phyloP scores from a whole-genome alignment of 1,139 yeast species.

The Magnusiomyces paraingens region DNA sequence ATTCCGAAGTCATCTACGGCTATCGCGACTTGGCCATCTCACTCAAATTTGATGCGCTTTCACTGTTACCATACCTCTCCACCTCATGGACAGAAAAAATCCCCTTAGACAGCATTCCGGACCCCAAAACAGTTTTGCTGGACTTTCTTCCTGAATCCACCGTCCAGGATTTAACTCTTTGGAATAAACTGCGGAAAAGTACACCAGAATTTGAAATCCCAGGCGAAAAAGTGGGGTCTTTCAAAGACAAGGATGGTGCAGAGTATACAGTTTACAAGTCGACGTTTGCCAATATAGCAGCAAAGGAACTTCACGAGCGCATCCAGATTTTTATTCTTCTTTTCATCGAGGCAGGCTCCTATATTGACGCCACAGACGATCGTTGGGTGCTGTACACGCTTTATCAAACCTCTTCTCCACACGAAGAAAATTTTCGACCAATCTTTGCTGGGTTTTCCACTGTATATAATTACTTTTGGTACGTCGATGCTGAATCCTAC shows the following conservation, averaged over 20 bases:
- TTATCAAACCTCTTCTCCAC: constrained; percentile 21
- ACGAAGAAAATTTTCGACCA: constrained; percentile 19
- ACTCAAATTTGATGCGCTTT: constrained; percentile 49
- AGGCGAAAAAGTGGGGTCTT: constrained; percentile 40
- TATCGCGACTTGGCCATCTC: constrained; percentile 46
- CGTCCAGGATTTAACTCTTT: constrained; percentile 40
- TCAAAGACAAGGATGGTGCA: constrained; percentile 34
- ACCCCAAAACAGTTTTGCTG: constrained; percentile 46
- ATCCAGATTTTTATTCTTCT: constrained; percentile 73
- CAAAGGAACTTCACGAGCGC: constrained; percentile 55
- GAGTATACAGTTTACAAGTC: constrained; percentile 38
- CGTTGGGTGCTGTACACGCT: constrained; percentile 58
- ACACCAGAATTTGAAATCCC: constrained; percentile 40
- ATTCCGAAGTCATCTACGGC: constrained; percentile 83
- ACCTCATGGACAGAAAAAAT: constrained; percentile 53
- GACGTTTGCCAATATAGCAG: constrained; percentile 37
- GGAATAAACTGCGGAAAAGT: constrained; percentile 52
- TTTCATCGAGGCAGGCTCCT: constrained; percentile 92
- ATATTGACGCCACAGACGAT: constrained; percentile 67
- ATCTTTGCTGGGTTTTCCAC: constrained; percentile 73
- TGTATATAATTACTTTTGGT: constrained; percentile 78
- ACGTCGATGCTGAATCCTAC: constrained; percentile 50
- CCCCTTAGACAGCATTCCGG: constrained; percentile 30
- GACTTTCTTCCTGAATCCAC: constrained; percentile 47
- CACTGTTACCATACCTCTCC: constrained; percentile 46